Evolutionary conservation across 345 rosid genomes (phyloP).

Genomic region (Theobroma cacao): DNA sequence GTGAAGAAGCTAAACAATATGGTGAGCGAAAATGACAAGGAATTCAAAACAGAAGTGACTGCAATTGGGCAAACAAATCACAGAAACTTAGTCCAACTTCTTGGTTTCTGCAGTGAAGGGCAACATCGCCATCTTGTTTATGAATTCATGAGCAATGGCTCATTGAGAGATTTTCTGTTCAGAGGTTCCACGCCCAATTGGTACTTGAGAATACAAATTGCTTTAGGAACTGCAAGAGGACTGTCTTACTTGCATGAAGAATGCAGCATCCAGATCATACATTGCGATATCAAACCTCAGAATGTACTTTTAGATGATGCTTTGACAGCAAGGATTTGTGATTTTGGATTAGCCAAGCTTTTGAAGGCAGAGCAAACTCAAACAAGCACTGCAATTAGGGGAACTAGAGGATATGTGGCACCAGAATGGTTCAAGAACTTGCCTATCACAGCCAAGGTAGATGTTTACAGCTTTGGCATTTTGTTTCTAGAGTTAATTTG

Average conservation of each 20-base stretch:
- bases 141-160: not conserved
- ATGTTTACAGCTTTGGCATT: constrained; percentile 40
- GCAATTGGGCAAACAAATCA: constrained; percentile 30
- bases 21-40: constrained; percentile 16
- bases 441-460: constrained; percentile 40
- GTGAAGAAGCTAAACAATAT: constrained; percentile 8
- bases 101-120: not conserved
- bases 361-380: not conserved
- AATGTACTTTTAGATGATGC: constrained; percentile 11
- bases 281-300: constrained; percentile 22
- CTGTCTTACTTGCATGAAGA: constrained; percentile 20
- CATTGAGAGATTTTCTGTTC: not conserved
- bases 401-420: not conserved
- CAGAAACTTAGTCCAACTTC: constrained; percentile 33
- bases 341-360: constrained; percentile 15
- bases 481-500: constrained; percentile 36
- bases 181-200: constrained; percentile 1
- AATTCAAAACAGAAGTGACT: constrained; percentile 30
- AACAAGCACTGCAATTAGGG: not conserved
- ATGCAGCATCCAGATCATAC: constrained; percentile 14
- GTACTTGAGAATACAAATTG: constrained; percentile 14
- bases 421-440: constrained; percentile 19
- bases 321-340: constrained; percentile 16
- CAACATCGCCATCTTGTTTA: not conserved
- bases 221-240: constrained; percentile 17